A percentile compares a stretch with the other conserved stretches of the same genome.
These are phyloP conservation scores for Ampelocalamus luodianensis DNA, from an alignment of 176 grass and related monocot genomes.

Conservation along the genomic window DNA sequence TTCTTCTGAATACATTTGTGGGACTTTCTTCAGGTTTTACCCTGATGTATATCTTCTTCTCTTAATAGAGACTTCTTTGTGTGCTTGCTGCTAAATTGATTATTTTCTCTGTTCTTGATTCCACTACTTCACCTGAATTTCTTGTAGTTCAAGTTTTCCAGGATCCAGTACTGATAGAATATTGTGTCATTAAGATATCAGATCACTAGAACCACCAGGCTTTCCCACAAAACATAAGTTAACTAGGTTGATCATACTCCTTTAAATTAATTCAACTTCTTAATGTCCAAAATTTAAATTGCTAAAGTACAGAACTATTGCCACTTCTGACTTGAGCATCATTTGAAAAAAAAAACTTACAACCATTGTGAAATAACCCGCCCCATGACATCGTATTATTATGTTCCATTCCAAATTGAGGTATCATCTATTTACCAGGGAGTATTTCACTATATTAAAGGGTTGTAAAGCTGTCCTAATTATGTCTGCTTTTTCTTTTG, in stretches of 20 bases:
- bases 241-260: background rate
- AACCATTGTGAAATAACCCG: background rate
- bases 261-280: conserved; percentile 12
- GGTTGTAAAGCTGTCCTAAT: conserved; percentile 12
- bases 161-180: background rate
- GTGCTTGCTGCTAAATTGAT: conserved; percentile 17
- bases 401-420: background rate
- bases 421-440: background rate
- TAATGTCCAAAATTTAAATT: background rate
- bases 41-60: background rate
- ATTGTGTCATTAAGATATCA: conserved; percentile 5
- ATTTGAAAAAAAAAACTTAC: background rate
- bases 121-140: background rate
- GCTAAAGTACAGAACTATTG: background rate
- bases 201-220: background rate
- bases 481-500: conserved; percentile 19
- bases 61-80: background rate
- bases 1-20: conserved; percentile 3
- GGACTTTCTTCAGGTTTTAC: conserved; percentile 3
- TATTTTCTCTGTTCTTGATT: conserved; percentile 7
- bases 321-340: background rate
- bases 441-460: conserved; percentile 34
- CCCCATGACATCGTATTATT: background rate
- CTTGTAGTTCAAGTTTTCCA: background rate
- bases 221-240: background rate